These are phyloP conservation scores for Thelonectria olida DNA, from an alignment of 2,329 filamentous ascomycete genomes.

Conservation along the genomic window DNA sequence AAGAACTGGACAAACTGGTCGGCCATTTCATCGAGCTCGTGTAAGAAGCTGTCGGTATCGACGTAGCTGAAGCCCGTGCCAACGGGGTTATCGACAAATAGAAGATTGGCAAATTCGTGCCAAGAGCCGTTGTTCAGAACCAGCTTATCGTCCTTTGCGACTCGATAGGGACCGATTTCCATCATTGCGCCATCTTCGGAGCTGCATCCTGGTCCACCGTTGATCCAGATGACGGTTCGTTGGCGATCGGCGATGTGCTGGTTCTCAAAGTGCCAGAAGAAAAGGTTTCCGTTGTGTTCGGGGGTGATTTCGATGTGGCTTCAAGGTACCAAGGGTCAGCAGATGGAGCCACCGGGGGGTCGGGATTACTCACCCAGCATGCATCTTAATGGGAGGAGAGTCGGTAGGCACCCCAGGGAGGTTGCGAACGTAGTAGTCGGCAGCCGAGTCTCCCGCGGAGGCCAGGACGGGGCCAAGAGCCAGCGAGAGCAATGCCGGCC, in stretches of 20 bases:
- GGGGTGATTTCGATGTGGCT: conserved; percentile 92
- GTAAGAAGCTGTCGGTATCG: conserved; percentile 85
- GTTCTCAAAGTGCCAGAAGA: conserved; percentile 99
- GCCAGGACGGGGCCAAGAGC: conserved; percentile 54
- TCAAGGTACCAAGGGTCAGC: conserved; percentile 37
- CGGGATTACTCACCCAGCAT: conserved; percentile 80
- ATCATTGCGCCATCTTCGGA: conserved; percentile 97
- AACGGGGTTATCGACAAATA: conserved; percentile 97
- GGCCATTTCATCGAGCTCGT: conserved; percentile 89
- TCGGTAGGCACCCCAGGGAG: conserved; percentile 84
- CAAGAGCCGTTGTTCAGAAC: conserved; percentile 92
- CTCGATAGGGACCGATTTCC: conserved; percentile 92
- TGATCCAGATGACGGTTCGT: conserved; percentile 94
- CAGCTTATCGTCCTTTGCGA: conserved; percentile 78
- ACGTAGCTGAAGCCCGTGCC: conserved; percentile 97
- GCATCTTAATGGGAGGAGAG: conserved; percentile 87
- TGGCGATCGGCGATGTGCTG: conserved; percentile 92
- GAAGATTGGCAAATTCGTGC: conserved; percentile 96
- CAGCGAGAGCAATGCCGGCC: conserved; percentile 46
- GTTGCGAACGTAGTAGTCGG: conserved; percentile 88
- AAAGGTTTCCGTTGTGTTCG: conserved; percentile 89
- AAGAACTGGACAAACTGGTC: conserved; percentile 87
- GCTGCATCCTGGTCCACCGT: conserved; percentile 95
- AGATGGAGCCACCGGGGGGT: conserved; percentile 11
- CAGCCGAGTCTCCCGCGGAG: conserved; percentile 50